Evolutionary conservation across 192 early-diverging fungal species (phyloP).

Genomic region (Backusella australiensis): DNA sequence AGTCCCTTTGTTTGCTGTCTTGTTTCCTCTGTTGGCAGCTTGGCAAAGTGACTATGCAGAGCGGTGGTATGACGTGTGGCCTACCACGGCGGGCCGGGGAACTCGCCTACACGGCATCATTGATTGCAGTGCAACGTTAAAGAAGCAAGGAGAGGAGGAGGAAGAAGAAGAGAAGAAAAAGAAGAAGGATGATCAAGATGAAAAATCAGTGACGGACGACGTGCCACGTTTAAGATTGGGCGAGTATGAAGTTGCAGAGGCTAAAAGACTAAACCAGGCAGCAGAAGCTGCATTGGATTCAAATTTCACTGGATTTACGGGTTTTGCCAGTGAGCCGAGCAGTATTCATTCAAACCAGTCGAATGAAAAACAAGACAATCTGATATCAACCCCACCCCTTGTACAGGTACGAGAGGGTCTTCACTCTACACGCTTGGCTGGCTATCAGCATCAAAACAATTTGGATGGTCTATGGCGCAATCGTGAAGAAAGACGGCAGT

Average conservation of each 20-base stretch:
- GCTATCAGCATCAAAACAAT: neutral
- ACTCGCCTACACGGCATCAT: constrained; percentile 31
- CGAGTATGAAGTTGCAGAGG: constrained; percentile 23
- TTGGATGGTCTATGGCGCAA: neutral
- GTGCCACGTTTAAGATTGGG: constrained; percentile 20
- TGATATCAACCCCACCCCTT: constrained; percentile 10
- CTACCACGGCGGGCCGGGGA: neutral
- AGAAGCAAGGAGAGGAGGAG: neutral
- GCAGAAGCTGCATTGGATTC: constrained; percentile 20
- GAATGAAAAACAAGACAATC: constrained; percentile 11
- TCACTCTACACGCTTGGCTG: constrained; percentile 19
- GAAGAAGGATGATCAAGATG: neutral
- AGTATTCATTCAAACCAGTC: neutral
- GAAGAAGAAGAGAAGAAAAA: neutral
- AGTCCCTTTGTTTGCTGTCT: constrained; percentile 25
- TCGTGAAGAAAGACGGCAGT: neutral
- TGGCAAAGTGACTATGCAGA: constrained; percentile 24
- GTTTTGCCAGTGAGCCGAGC: neutral
- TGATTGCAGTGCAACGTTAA: constrained; percentile 10
- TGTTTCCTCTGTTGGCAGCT: constrained; percentile 28
- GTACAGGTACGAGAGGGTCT: constrained; percentile 25
- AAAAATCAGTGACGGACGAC: neutral
- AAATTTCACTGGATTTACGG: constrained; percentile 20
- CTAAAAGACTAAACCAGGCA: neutral
- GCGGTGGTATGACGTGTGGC: constrained; percentile 33